Evolutionary conservation across 192 early-diverging fungal species (phyloP), one percentile per base, ranked within the genome.

Genomic region (Radiomyces spectabilis): DNA sequence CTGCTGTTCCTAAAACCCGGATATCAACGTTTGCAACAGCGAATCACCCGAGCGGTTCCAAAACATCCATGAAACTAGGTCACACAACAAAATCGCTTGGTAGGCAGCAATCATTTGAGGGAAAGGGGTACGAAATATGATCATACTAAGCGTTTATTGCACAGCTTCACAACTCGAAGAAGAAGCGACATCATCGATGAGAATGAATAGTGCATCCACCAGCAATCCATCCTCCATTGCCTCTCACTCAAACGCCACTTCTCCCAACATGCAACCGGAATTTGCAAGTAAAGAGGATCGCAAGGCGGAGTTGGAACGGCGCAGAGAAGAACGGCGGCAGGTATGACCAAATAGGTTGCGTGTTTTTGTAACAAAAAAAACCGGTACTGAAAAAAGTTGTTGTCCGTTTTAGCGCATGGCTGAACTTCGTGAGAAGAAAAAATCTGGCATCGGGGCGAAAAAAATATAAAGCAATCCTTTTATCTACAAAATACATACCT

Each of bases 211-310:
- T 3, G 6, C 42, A 5, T 3, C 19, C 16, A 5, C 16, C 6
- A 44, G 42, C 22, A 44, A 10, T 9, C 22, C 42, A 15, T 22
- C 15, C 21, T 24, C n/a, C n/a, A n/a, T n/a, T n/a, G n/a, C n/a
- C n/a, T n/a, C n/a, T n/a, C n/a, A n/a, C n/a, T n/a, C n/a, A n/a
- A n/a, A n/a, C n/a, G n/a, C n/a, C n/a, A n/a, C n/a, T n/a, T n/a
- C n/a, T n/a, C n/a, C n/a, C n/a, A n/a, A n/a, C n/a, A n/a, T n/a
- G n/a, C n/a, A n/a, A n/a, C n/a, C n/a, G n/a, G n/a, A n/a, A n/a
- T n/a, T n/a, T n/a, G n/a, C n/a, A n/a, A n/a, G n/a, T 12, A 77
- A 77, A 51, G 72, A 77, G 31, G 75, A 77, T 26, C 65, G 71
- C 60, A 61, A 48, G 32, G 74, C 74, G 4, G 79, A 81, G 39